A percentile compares a stretch with the other conserved stretches of the same genome.
phyloP scores from a whole-genome alignment of 1,139 yeast genomes.

The Suhomyces bribrorum region DNA sequence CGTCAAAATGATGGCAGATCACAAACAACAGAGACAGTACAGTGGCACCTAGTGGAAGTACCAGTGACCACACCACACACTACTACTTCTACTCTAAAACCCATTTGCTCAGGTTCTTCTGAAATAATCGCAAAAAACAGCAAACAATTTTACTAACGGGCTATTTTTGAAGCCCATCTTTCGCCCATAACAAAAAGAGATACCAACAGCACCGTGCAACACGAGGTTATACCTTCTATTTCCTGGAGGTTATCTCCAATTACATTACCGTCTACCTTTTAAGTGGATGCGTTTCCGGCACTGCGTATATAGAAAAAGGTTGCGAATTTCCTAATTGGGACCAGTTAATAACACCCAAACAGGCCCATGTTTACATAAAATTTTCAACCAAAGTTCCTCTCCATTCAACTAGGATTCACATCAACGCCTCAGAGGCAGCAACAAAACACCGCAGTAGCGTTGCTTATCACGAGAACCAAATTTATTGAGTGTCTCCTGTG shows the following conservation, averaged over 20 bases:
- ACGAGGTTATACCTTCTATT: neutral
- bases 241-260: neutral
- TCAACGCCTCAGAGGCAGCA: slow-evolving; percentile 5
- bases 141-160: too few species aligned
- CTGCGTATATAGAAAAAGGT: neutral
- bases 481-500: too few species aligned
- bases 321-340: slow-evolving; percentile 7
- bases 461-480: too few species aligned
- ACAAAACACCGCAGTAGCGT: neutral
- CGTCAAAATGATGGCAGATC: too few species aligned
- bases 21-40: too few species aligned
- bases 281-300: neutral
- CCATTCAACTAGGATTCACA: neutral
- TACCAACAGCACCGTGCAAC: neutral
- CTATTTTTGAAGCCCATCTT: too few species aligned
- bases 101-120: too few species aligned
- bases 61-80: too few species aligned
- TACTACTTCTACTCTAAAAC: too few species aligned
- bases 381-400: slow-evolving; percentile 7
- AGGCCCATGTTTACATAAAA: slow-evolving; percentile 10
- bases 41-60: too few species aligned
- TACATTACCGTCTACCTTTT: neutral
- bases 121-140: too few species aligned
- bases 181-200: too few species aligned
- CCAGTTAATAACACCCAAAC: slow-evolving; percentile 6